These are phyloP conservation scores for Fusarium sp. DNA, from an alignment of 2,329 filamentous ascomycete species.

Conservation along the genomic window DNA sequence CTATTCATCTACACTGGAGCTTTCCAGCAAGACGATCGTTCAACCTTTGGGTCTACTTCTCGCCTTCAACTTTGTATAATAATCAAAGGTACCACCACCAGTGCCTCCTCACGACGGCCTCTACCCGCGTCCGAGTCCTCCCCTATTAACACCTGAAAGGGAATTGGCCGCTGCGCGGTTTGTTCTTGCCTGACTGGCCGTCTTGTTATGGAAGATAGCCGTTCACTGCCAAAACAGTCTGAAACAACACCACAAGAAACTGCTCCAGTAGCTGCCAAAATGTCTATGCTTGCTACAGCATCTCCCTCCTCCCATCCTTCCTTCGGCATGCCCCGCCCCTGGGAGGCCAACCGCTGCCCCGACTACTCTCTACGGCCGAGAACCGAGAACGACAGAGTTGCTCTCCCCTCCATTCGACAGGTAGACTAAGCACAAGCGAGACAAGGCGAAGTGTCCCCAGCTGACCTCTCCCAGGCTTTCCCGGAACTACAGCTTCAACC, in stretches of 20 bases:
- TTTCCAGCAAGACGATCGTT: conserved; percentile 9
- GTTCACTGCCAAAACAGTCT: conserved; percentile 47
- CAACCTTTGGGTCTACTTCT: conserved; percentile 2
- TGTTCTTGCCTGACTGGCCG: conserved; percentile 28
- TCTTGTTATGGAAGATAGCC: conserved; percentile 58
- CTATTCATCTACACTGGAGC: conserved; percentile 4
- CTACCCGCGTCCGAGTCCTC: background rate
- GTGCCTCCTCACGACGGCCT: background rate
- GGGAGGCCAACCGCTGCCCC: conserved; percentile 52
- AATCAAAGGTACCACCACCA: conserved; percentile 17
- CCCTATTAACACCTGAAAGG: conserved; percentile 23
- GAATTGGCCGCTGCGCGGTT: conserved; percentile 37
- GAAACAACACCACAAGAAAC: conserved; percentile 43
- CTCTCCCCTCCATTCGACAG: conserved; percentile 66
- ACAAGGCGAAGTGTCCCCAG: background rate
- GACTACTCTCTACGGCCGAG: conserved; percentile 52
- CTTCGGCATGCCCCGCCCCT: conserved; percentile 55
- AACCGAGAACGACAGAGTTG: conserved; percentile 55
- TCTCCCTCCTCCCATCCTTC: conserved; percentile 55
- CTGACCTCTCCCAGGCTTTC: conserved; percentile 55
- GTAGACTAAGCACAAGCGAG: conserved; percentile 48
- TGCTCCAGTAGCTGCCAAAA: conserved; percentile 51
- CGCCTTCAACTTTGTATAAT: conserved; percentile 23
- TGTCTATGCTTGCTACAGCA: conserved; percentile 64
- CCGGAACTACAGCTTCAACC: conserved; percentile 57